phyloP scores from a whole-genome alignment of 768 basidiomycete species.

The Chalciporus sphaerocephalus region DNA sequence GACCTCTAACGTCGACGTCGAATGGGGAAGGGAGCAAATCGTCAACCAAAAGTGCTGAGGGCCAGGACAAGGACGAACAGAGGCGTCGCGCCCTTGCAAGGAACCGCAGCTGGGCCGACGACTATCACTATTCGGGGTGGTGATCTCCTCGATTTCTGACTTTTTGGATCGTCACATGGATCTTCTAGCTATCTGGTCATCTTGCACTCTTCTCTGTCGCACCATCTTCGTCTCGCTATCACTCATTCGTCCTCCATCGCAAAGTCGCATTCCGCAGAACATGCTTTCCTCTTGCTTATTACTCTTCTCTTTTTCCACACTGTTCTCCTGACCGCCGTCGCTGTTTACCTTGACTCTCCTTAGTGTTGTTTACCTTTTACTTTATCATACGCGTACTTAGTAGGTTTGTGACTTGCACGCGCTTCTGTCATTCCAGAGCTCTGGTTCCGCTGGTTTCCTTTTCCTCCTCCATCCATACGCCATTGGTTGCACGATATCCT shows the following conservation, averaged over 20 bases:
- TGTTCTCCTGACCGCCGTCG: background rate
- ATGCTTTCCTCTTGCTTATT: slow-evolving; percentile 20
- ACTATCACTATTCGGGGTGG: slow-evolving; percentile 66
- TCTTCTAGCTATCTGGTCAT: slow-evolving; percentile 23
- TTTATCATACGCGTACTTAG: slow-evolving; percentile 18
- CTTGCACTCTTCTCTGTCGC: slow-evolving; percentile 17
- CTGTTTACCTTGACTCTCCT: slow-evolving; percentile 6
- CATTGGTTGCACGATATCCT: slow-evolving; percentile 13
- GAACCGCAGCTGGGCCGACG: slow-evolving; percentile 66
- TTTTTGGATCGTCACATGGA: slow-evolving; percentile 13
- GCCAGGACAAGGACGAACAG: slow-evolving; percentile 39
- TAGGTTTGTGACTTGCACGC: slow-evolving; percentile 1
- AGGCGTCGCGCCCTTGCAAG: slow-evolving; percentile 47
- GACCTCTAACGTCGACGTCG: slow-evolving; percentile 33
- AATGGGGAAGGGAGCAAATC: slow-evolving; percentile 16
- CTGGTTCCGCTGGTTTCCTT: background rate
- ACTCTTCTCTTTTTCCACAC: slow-evolving; percentile 1
- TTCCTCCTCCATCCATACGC: slow-evolving; percentile 7
- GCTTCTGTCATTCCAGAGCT: slow-evolving; percentile 10
- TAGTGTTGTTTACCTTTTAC: slow-evolving; percentile 10
- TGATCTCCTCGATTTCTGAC: slow-evolving; percentile 22
- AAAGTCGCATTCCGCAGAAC: slow-evolving; percentile 10
- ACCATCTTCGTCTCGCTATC: slow-evolving; percentile 12
- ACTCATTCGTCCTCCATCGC: slow-evolving; percentile 3
- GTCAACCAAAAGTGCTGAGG: slow-evolving; percentile 16